Conservation (phyloP, 2,329 filamentous ascomycete species). For the Tolypocladium amazonense region DNA sequence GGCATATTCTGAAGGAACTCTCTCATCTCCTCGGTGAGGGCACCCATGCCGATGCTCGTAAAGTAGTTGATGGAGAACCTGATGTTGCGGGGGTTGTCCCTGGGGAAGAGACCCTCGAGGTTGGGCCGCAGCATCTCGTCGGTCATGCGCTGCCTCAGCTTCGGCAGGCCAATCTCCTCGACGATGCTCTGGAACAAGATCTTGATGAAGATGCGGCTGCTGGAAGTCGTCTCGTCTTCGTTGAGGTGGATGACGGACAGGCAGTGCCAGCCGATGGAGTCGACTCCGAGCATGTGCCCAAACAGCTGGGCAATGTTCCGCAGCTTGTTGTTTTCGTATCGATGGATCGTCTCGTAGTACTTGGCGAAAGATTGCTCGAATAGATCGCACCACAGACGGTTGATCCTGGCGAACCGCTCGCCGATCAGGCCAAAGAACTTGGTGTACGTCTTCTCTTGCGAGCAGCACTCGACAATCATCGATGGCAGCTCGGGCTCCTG, state of each 20-base stretch:
- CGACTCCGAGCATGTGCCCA: constrained; percentile 76
- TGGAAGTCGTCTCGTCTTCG: constrained; percentile 93
- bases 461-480: constrained; percentile 96
- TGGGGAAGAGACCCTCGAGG: constrained; percentile 81
- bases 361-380: constrained; percentile 85
- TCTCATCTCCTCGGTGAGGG: constrained; percentile 89
- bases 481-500: constrained; percentile 84
- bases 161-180: constrained; percentile 76
- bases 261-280: constrained; percentile 88
- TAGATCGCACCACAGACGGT: constrained; percentile 85
- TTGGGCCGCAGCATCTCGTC: constrained; percentile 70
- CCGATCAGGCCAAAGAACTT: constrained; percentile 95
- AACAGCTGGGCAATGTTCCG: constrained; percentile 95
- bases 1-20: constrained; percentile 83
- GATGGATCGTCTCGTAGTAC: constrained; percentile 96
- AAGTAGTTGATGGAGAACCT: constrained; percentile 99
- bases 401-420: constrained; percentile 91
- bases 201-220: constrained; percentile 96
- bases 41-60: constrained; percentile 93
- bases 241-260: constrained; percentile 79
- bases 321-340: constrained; percentile 89
- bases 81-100: constrained; percentile 78
- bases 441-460: constrained; percentile 91
- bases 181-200: constrained; percentile 90
- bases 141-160: constrained; percentile 63